Base-by-base conservation (phyloP, 176 grass and related monocot species). In the Cymbopogon citratus region DNA sequence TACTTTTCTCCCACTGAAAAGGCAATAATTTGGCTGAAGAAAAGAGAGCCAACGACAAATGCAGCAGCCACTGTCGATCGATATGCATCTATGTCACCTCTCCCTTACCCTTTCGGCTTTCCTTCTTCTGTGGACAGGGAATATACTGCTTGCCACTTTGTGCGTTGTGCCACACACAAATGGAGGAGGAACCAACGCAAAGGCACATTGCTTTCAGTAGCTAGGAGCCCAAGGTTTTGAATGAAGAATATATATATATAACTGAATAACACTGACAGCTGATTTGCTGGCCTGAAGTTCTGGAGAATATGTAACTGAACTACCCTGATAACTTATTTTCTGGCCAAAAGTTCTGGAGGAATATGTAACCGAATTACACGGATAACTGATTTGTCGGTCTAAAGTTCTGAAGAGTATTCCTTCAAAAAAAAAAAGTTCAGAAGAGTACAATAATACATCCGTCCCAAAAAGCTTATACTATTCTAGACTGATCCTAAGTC, bases 191-290 rank as follows among this genome's bases (percentile, higher is more conserved):
- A 19, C 26, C 60, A 44, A 35, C 19, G 14, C 36, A 87, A 87
- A 87, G 78, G 21, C 27, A 28, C 21, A 15, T 19, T 69, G 36
- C 78, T 87, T 87, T 81, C 70, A 60, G 26, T 46, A 43, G 9
- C 66, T 81, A 43, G 18, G 69, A 43, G 21, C 41, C 84, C 49
- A 85, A 62, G 27, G 56, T 9, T 72, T 34, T 65, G 76, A 35
- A 80, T 65, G 76, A 35, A 80, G 59, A 73, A 80, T 73, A 66
- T 60, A 7, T 23, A 80, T 73, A 66, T 60, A 7, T 23, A 74
- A 35, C 45, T 81, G 69, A 79, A 63, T 45, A 28, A 23, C 66
- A 41, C 43, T 80, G 40, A 27, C 25, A 24, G 43, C 40, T 63
- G 43, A 63, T 67, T 63, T 62, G 38, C 65, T 27, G 69, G 69